Evolutionary conservation across 495 filamentous ascomycete species (phyloP).

Genomic region (Hyphodiscus hymeniophilus): DNA sequence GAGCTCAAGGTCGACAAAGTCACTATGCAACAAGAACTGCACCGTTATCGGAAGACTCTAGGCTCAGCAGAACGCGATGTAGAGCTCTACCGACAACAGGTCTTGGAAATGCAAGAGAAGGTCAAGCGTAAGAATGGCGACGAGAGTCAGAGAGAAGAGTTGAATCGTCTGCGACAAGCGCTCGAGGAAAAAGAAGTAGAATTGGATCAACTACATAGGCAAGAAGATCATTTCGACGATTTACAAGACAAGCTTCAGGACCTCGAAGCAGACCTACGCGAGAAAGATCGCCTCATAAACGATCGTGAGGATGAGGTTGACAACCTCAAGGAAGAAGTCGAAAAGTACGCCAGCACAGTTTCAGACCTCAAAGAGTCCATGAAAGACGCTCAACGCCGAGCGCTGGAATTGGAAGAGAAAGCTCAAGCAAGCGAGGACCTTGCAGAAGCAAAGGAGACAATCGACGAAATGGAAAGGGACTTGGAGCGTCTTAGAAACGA

Average conservation of each 20-base stretch:
- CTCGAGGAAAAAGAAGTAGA: slow-evolving; percentile 42
- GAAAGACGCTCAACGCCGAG: slow-evolving; percentile 46
- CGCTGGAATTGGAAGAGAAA: slow-evolving; percentile 54
- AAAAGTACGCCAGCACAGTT: slow-evolving; percentile 43
- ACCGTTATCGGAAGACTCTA: slow-evolving; percentile 73
- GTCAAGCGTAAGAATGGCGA: slow-evolving; percentile 66
- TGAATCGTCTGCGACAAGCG: slow-evolving; percentile 43
- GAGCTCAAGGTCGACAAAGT: slow-evolving; percentile 87
- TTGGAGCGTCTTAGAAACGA: slow-evolving; percentile 37
- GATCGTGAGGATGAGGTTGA: slow-evolving; percentile 60
- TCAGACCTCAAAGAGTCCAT: slow-evolving; percentile 42
- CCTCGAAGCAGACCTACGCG: slow-evolving; percentile 54
- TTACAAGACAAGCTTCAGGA: slow-evolving; percentile 62
- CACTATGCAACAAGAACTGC: slow-evolving; percentile 78
- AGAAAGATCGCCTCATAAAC: slow-evolving; percentile 56
- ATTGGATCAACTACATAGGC: slow-evolving; percentile 37
- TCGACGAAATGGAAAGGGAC: slow-evolving; percentile 36
- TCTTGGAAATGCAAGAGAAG: slow-evolving; percentile 71
- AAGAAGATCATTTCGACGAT: slow-evolving; percentile 48
- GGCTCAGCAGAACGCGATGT: slow-evolving; percentile 69
- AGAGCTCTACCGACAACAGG: slow-evolving; percentile 67
- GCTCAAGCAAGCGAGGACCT: slow-evolving; percentile 44
- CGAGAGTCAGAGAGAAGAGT: slow-evolving; percentile 48
- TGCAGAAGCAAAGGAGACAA: slow-evolving; percentile 45
- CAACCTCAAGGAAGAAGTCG: slow-evolving; percentile 45